Base-by-base conservation (phyloP, 306 rosid species). In the Urtica urens region DNA sequence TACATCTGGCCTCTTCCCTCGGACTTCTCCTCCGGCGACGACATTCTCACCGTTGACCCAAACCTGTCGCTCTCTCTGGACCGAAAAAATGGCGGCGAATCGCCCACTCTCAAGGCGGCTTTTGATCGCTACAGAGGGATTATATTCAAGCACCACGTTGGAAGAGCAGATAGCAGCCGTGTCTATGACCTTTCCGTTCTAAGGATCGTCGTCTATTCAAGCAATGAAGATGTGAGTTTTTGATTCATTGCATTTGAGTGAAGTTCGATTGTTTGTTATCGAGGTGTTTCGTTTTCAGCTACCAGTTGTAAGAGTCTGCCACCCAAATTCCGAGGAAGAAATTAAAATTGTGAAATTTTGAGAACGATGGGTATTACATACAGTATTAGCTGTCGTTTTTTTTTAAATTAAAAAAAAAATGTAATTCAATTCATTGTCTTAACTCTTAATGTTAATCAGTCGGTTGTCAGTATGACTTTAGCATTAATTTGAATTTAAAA, bases 1-100 rank as follows among this genome's bases (percentile, higher is more conserved):
- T 77, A 79, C 63, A 59, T 90, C 6, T 90, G 99, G 99, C 99
- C 99, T 8, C 64, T 85, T 27, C 99, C 99, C 2, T 30, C 73
- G 24, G 55, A 85, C 15, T 79, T 68, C 72, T 64, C 74, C 47
- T 77, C 43, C 58, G 95, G 99, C 21, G 48, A 69, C 19, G 55
- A 58, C 11, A 56, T 75, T 30, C 82, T 88, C 18, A 63, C 90
- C 38, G 86, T 88, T 30, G 83, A 88, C 69, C 96, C 94, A 2
- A 58, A 48, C 8, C 92, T 90, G 23, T 59, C 80, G 0, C 81
- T 81, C 35, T 15, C 49, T 25, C 59, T 65, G 4, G 15, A 7
- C 13, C 68, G 39, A 2, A 80, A 82, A 5, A 56, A 23, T 1
- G 88, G 83, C 3, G 78, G 81, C 23, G 43, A 2, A 39, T 85